Evolutionary conservation across 2,329 filamentous ascomycete genomes (phyloP), one percentile per base, ranked within the genome.

Genomic region (Cadophora malorum): DNA sequence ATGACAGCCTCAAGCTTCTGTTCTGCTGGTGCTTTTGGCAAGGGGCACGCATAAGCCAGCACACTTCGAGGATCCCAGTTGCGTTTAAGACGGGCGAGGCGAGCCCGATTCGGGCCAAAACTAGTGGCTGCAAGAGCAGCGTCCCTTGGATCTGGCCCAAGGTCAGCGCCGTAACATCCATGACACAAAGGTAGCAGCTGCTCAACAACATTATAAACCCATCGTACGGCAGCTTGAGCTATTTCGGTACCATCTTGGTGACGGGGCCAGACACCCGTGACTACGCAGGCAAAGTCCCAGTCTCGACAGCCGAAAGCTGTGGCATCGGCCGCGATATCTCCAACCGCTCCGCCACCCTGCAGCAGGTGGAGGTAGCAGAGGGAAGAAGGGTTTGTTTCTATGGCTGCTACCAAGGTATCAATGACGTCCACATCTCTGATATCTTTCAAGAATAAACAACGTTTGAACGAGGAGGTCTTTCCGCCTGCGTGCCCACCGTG

Each of bases 381-480:
- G 69, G 68, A 64, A n/a, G 69, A 69, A 33, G 73, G 73, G 58
- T 69, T 64, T 55, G 47, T 77, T 53, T 81, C 67, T 4, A 90
- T 21, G 5, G 86, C 85, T 2, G 73, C 66, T 16, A 83, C 65
- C 55, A 90, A 77, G 5, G 72, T 71, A 0, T 78, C 58, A 28
- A 76, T 73, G 0, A 86, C 49, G 1, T 76, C 64, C 1, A 1
- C 49, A 61, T 64, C 67, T 69, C 80, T 79, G 14, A 89, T 83
- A 47, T 74, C 0, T 67, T 84, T 85, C 8, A 90, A 76, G 72
- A 90, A 90, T 35, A 90, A 52, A 74, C 88, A 90, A 72, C 88
- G 82, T 78, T 90, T 90, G 80, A 90, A 90, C 0, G 87, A 82
- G 10, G 84, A 89, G 0, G 86, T 90, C 79, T 88, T 90, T 28